These are phyloP conservation scores for Candida tropicalis DNA, from an alignment of 1,139 yeast species.

Conservation along the genomic window DNA sequence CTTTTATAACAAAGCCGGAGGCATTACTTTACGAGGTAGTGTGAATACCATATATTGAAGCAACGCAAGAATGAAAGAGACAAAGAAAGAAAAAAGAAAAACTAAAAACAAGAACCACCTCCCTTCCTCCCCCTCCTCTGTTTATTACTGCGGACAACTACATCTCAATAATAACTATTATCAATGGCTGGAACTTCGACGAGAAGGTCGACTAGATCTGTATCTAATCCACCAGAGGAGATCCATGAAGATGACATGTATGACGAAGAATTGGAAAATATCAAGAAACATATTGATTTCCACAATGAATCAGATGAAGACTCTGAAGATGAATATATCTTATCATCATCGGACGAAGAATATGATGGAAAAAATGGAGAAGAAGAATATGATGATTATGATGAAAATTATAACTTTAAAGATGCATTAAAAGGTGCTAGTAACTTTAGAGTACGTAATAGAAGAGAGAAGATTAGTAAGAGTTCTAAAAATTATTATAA, in stretches of 20 bases:
- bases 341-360: conserved; percentile 12
- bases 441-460: conserved; percentile 55
- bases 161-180: no score
- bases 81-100: neutral
- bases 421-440: conserved; percentile 67
- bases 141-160: no score
- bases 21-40: no score
- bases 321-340: conserved; percentile 13
- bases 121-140: neutral
- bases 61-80: no score
- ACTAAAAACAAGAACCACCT: neutral
- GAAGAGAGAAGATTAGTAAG: conserved; percentile 34
- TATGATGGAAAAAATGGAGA: conserved; percentile 11
- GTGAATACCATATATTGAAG: no score
- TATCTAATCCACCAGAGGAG: neutral
- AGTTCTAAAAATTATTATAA: conserved; percentile 34
- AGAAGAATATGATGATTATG: conserved; percentile 35
- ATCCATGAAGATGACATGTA: neutral
- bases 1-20: no score
- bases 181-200: neutral
- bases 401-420: conserved; percentile 52
- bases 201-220: conserved; percentile 1
- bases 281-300: conserved; percentile 16
- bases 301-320: conserved; percentile 14
- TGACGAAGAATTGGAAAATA: conserved; percentile 15